Percentiles rank a stretch among this genome's conserved stretches.
Evolutionary conservation across 1,284 basidiomycete species (phyloP).

Genomic region (Apiotrichum sp.): DNA sequence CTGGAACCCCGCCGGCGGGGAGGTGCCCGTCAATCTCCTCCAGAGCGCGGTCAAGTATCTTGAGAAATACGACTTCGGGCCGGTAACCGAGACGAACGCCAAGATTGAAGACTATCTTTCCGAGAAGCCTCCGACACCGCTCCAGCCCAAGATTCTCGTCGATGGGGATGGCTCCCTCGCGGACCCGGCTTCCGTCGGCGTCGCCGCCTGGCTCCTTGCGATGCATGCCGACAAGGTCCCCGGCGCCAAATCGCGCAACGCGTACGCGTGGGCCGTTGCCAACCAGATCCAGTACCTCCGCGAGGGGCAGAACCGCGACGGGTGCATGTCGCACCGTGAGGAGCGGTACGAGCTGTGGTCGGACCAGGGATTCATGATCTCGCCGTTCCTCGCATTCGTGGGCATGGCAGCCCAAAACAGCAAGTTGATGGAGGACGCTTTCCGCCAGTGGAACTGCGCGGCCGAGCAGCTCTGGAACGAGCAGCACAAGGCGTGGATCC

Average conservation of each 20-base stretch:
- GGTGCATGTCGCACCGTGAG: conserved; percentile 29
- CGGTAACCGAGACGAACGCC: background rate
- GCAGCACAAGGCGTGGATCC: conserved; percentile 47
- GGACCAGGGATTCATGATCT: conserved; percentile 58
- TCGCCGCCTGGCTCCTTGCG: conserved; percentile 26
- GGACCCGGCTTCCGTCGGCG: conserved; percentile 27
- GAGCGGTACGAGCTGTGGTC: conserved; percentile 49
- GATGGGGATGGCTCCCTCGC: conserved; percentile 29
- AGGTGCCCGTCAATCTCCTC: background rate
- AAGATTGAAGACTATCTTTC: conserved; percentile 12
- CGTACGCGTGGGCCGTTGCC: conserved; percentile 32
- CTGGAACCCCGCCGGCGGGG: conserved; percentile 8
- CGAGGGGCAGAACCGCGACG: conserved; percentile 16
- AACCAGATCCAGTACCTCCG: conserved; percentile 27
- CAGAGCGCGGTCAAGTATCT: conserved; percentile 11
- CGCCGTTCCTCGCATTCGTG: conserved; percentile 57
- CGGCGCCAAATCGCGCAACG: conserved; percentile 4
- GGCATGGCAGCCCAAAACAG: conserved; percentile 50
- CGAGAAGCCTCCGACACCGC: conserved; percentile 5
- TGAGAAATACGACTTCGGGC: conserved; percentile 18
- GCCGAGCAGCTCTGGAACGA: conserved; percentile 48
- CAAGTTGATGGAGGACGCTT: conserved; percentile 49
- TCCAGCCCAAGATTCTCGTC: conserved; percentile 17
- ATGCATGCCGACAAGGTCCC: conserved; percentile 13
- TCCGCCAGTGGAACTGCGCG: conserved; percentile 54